Percentiles rank a stretch among this genome's conserved stretches.
Conservation (phyloP, 148 eudicot genomes). For the Fagopyrum tataricum region DNA sequence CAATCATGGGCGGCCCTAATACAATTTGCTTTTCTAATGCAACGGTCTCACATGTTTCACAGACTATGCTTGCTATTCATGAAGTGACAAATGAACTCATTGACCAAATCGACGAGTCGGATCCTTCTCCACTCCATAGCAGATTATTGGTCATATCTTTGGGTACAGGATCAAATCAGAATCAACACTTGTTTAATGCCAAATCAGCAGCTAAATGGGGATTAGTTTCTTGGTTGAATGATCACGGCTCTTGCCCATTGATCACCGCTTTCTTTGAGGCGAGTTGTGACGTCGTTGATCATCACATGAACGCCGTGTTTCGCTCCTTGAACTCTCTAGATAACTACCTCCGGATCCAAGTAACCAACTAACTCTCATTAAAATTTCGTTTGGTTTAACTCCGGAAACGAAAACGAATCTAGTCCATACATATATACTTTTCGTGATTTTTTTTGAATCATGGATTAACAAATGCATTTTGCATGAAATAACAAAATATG, state of each 20-base stretch:
- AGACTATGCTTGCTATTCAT: constrained; percentile 12
- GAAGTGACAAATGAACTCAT: not conserved
- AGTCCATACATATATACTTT: no score
- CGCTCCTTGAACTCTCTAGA: not conserved
- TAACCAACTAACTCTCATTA: no score
- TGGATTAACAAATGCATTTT: no score
- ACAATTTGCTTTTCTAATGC: not conserved
- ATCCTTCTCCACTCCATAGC: not conserved
- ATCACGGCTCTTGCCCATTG: constrained; percentile 8
- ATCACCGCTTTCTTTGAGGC: constrained; percentile 14
- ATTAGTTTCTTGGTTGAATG: constrained; percentile 7
- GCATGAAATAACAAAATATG: no score
- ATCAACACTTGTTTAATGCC: constrained; percentile 1
- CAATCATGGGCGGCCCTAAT: no score
- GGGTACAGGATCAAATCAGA: constrained; percentile 11
- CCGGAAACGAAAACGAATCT: no score
- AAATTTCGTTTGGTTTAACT: no score
- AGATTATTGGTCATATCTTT: constrained; percentile 10
- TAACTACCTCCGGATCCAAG: constrained; percentile 12
- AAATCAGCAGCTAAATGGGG: constrained; percentile 13
- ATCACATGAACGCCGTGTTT: not conserved
- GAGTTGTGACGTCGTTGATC: constrained; percentile 7
- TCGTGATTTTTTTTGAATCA: no score
- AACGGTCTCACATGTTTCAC: not conserved
- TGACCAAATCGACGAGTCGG: not conserved